Base-by-base conservation (phyloP, 805 yeast species). In the Lipomyces japonicus region DNA sequence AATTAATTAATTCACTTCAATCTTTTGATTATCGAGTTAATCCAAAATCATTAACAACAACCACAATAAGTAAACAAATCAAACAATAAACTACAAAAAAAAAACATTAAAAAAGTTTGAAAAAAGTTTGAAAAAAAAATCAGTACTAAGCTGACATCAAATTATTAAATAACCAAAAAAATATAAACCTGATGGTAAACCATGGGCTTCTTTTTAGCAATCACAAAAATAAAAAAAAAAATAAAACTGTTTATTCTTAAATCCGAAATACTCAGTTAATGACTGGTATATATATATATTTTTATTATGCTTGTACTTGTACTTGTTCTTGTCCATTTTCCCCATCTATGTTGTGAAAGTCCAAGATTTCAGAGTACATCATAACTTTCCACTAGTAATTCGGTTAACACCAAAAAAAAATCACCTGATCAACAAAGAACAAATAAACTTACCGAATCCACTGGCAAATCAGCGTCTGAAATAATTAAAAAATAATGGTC, bases 291-390 rank as follows among this genome's bases (percentile, higher is more conserved):
- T 32, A 14, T 32, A 32, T 7, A 9, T 36, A 16, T 18, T 4
- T 22, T n/a, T 19, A 4, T 36, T 19, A 16, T 18, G 7, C 7
- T 18, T 19, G 14, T 35, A 35, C 26, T 28, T 16, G 39, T 5
- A 42, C 12, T 18, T 44, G 28, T 7, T 38, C 42, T 22, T 12
- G 42, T 3, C 28, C 19, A 4, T 6, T 36, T 4, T 40, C 52
- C 19, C 58, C 58, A 24, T 82, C 90, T 51, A 86, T 86, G 68
- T 89, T 95, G 69, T 91, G 97, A 78, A 89, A 91, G 67, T 91
- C 97, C 60, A 93, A 75, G 55, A 91, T 93, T 71, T 91, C 98
- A 46, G 95, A 84, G 71, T 93, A 93, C 96, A 93, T 91, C 97
- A 93, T 91, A 18, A 89, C 95, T 72, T 95, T 82, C 98, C 98